Percentiles rank a stretch among this genome's conserved stretches.
phyloP scores from a whole-genome alignment of 2,329 filamentous ascomycete genomes.

The Penicillium sp. region DNA sequence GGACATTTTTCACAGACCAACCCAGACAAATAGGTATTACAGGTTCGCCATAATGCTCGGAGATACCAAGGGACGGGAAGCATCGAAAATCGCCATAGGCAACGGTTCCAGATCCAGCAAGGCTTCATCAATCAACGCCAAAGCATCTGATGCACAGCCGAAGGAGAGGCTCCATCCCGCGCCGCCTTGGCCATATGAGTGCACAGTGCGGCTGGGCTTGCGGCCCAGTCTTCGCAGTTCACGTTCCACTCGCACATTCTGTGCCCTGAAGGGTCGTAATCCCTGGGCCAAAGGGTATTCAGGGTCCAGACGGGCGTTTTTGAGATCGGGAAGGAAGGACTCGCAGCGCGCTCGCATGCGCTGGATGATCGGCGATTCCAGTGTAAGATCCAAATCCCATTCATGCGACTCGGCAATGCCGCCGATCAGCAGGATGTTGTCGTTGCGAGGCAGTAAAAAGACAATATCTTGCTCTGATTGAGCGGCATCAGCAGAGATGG shows the following conservation, averaged over 20 bases:
- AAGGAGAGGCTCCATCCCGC: constrained; percentile 40
- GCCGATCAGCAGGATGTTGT: neutral
- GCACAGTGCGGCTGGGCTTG: constrained; percentile 42
- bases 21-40: too few relatives aligned
- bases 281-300: constrained; percentile 50
- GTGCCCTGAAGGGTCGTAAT: constrained; percentile 40
- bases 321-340: constrained; percentile 44
- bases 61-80: too few relatives aligned
- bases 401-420: neutral
- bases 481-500: constrained; percentile 31
- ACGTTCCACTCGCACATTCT: constrained; percentile 48
- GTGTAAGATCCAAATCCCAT: constrained; percentile 40
- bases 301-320: constrained; percentile 43
- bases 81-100: neutral
- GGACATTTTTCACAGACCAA: too few relatives aligned
- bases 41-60: too few relatives aligned
- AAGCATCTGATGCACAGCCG: neutral
- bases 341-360: constrained; percentile 49
- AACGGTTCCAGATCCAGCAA: neutral
- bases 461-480: constrained; percentile 5
- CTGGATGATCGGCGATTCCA: constrained; percentile 42
- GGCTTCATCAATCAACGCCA: neutral
- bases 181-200: constrained; percentile 50
- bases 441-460: neutral
- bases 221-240: constrained; percentile 10